phyloP scores from a whole-genome alignment of 2,329 filamentous ascomycete genomes.

The Cladosporium cucumerinum region DNA sequence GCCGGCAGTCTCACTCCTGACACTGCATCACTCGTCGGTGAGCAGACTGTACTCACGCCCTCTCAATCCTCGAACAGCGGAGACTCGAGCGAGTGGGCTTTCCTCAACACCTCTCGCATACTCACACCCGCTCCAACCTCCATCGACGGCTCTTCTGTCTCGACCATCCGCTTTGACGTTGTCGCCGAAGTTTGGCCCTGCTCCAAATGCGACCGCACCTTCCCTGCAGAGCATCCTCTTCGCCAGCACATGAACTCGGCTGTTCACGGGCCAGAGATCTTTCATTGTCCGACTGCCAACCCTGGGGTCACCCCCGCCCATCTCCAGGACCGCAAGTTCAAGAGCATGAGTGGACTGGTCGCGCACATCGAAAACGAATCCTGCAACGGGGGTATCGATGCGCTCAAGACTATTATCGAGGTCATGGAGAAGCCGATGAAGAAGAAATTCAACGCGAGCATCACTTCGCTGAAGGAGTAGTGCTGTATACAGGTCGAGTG shows the following conservation, averaged over 20 bases:
- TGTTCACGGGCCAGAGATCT: constrained; percentile 17
- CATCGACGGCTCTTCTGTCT: background rate
- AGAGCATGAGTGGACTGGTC: constrained; percentile 21
- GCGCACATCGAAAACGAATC: constrained; percentile 21
- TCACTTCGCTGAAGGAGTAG: background rate
- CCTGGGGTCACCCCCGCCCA: too few species aligned
- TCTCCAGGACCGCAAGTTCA: too few species aligned
- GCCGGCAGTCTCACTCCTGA: too few species aligned
- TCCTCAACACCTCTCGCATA: constrained; percentile 2
- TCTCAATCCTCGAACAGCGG: too few species aligned
- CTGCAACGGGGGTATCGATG: constrained; percentile 18
- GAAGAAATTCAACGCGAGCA: background rate
- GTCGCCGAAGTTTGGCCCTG: too few species aligned
- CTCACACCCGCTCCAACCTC: background rate
- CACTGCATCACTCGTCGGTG: too few species aligned
- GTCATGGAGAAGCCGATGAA: constrained; percentile 17
- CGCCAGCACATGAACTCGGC: constrained; percentile 19
- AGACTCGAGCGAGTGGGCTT: constrained; percentile 13
- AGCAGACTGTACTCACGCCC: too few species aligned
- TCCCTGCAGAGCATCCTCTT: too few species aligned
- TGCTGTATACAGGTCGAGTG: background rate
- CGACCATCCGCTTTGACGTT: constrained; percentile 2
- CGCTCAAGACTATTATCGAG: too few species aligned
- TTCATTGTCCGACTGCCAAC: constrained; percentile 17
- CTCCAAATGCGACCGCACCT: too few species aligned